These are phyloP conservation scores for Miscanthus sacchariflorus DNA, from an alignment of 202 grass and related monocot genomes.

Conservation along the genomic window DNA sequence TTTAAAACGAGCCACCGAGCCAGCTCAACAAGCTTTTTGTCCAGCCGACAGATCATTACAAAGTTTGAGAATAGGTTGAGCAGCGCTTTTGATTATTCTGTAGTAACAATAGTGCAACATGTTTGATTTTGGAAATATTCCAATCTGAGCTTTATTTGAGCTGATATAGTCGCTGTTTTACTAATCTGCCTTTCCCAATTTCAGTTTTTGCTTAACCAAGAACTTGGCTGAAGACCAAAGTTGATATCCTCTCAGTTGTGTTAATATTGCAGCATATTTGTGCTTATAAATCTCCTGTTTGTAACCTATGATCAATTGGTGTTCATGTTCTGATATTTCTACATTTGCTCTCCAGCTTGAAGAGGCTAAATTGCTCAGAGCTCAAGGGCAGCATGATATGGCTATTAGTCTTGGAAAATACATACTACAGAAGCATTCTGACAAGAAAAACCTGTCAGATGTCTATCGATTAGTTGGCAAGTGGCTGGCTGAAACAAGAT, in stretches of 20 bases:
- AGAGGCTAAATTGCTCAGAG: slow-evolving; percentile 95
- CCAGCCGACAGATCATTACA: too few species aligned
- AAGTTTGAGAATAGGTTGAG: background rate
- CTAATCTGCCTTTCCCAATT: background rate
- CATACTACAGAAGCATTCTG: slow-evolving; percentile 76
- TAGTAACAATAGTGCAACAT: background rate
- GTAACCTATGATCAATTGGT: slow-evolving; percentile 29
- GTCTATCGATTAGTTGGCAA: slow-evolving; percentile 92
- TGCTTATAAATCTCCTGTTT: slow-evolving; percentile 25
- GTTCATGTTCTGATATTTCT: slow-evolving; percentile 34
- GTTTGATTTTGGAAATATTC: background rate
- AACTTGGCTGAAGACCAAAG: slow-evolving; percentile 18
- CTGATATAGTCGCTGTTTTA: background rate
- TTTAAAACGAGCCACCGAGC: too few species aligned
- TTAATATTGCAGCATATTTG: slow-evolving; percentile 43
- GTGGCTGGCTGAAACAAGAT: slow-evolving; percentile 99
- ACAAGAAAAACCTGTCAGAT: slow-evolving; percentile 72
- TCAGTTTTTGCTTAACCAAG: background rate
- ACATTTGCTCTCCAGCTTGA: slow-evolving; percentile 65
- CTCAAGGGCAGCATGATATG: slow-evolving; percentile 94
- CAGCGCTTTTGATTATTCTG: background rate
- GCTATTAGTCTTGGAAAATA: slow-evolving; percentile 89
- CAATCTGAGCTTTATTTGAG: slow-evolving; percentile 5
- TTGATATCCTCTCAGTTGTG: slow-evolving; percentile 20
- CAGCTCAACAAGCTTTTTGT: too few species aligned